Evolutionary conservation across 2,329 filamentous ascomycete genomes (phyloP).

Genomic region (Epicoccum nigrum): DNA sequence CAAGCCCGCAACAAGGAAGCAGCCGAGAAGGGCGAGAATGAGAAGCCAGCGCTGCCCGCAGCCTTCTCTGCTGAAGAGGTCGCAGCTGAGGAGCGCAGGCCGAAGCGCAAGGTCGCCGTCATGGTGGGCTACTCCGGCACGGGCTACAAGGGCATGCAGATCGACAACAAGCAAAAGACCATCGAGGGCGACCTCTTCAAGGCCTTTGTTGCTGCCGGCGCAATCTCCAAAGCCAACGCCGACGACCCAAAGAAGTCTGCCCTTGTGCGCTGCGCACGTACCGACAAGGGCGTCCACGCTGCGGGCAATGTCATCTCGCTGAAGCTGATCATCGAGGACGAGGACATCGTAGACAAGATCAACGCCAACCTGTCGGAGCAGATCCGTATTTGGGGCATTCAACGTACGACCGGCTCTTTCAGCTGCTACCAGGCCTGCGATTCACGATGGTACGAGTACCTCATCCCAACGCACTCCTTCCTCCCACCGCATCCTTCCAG

Average conservation of each 20-base stretch:
- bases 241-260: conserved; percentile 96
- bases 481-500: conserved; percentile 90
- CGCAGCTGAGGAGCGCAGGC: conserved; percentile 80
- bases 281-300: conserved; percentile 96
- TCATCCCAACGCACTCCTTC: conserved; percentile 92
- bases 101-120: conserved; percentile 96
- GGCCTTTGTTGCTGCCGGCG: conserved; percentile 87
- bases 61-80: conserved; percentile 80
- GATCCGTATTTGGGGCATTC: conserved; percentile 93
- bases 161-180: conserved; percentile 77
- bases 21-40: conserved; percentile 43
- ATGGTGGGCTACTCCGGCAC: conserved; percentile 95
- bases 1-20: conserved; percentile 48
- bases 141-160: conserved; percentile 97
- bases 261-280: conserved; percentile 89
- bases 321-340: conserved; percentile 94
- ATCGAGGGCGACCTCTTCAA: conserved; percentile 96
- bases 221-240: conserved; percentile 95
- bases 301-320: conserved; percentile 94
- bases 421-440: conserved; percentile 95
- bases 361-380: conserved; percentile 83
- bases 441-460: conserved; percentile 95
- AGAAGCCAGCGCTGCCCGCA: conserved; percentile 59
- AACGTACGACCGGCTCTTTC: conserved; percentile 87
- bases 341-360: conserved; percentile 86